Conservation (phyloP, 1,284 basidiomycete genomes). For the Cryptococcus deneoformans region DNA sequence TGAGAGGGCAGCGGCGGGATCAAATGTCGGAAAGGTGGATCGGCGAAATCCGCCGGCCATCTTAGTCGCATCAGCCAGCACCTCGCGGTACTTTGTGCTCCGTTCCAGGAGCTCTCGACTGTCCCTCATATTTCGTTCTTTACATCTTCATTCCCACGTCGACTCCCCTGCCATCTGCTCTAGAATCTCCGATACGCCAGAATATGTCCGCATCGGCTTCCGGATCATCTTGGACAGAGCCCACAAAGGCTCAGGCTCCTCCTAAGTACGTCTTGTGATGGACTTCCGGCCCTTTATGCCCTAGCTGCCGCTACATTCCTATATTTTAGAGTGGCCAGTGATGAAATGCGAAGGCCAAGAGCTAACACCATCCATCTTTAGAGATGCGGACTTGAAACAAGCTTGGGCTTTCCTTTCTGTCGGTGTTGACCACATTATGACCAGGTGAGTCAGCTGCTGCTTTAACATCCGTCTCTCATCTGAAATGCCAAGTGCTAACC, state of each 20-base stretch:
- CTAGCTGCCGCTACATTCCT: neutral
- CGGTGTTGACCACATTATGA: slow-evolving; percentile 94
- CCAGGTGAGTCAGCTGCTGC: slow-evolving; percentile 49
- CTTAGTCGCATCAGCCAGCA: too few relatives aligned
- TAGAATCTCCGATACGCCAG: too few relatives aligned
- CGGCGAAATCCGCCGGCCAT: too few relatives aligned
- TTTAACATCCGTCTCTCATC: neutral
- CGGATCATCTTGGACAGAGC: slow-evolving; percentile 19
- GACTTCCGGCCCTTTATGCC: neutral
- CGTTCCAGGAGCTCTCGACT: neutral
- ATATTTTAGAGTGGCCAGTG: neutral
- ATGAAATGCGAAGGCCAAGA: neutral
- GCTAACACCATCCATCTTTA: neutral
- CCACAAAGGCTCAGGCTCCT: slow-evolving; percentile 35
- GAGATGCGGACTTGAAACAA: slow-evolving; percentile 56
- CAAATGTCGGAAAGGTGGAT: neutral
- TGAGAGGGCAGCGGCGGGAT: neutral
- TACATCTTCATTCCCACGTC: neutral
- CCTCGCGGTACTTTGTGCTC: too few relatives aligned
- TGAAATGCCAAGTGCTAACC: neutral
- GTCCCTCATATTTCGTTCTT: neutral
- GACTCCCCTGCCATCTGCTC: neutral
- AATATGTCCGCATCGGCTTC: too few relatives aligned
- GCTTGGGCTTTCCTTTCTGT: slow-evolving; percentile 86
- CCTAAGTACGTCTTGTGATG: slow-evolving; percentile 31